Evolutionary conservation across 1,139 yeast species (phyloP).

Genomic region (Kodamaea suecica): DNA sequence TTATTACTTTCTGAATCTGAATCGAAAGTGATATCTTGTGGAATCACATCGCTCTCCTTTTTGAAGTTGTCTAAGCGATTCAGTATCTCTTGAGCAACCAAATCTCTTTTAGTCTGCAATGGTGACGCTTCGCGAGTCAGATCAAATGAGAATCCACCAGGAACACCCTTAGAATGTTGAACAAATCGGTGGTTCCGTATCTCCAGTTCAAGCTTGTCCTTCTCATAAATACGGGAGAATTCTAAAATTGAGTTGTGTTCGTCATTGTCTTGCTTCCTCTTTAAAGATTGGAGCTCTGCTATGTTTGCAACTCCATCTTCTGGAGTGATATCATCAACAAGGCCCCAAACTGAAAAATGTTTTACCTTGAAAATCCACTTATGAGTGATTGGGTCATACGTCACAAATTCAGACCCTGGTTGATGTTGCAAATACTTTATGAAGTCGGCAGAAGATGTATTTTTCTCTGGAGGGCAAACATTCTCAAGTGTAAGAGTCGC

Average conservation of each 20-base stretch:
- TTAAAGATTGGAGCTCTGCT: conserved; percentile 22
- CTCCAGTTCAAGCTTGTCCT: conserved; percentile 28
- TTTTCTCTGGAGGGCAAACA: conserved; percentile 44
- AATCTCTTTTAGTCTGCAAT: conserved; percentile 8
- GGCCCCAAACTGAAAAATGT: conserved; percentile 94
- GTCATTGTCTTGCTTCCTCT: conserved; percentile 27
- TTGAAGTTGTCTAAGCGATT: not conserved
- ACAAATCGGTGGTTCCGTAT: conserved; percentile 35
- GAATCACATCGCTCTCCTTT: not conserved
- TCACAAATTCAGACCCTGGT: conserved; percentile 71
- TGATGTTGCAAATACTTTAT: conserved; percentile 50
- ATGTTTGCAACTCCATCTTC: conserved; percentile 43
- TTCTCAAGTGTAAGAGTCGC: conserved; percentile 77
- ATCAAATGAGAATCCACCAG: conserved; percentile 27
- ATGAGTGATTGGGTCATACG: conserved; percentile 75
- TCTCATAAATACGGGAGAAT: conserved; percentile 30
- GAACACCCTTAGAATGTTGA: conserved; percentile 30
- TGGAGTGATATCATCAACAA: conserved; percentile 65
- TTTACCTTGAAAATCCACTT: conserved; percentile 80
- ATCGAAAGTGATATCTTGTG: not conserved
- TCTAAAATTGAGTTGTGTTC: conserved; percentile 20
- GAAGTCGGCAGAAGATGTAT: conserved; percentile 25
- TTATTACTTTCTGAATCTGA: not conserved
- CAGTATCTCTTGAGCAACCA: conserved; percentile 6
- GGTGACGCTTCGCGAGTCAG: conserved; percentile 4